A percentile compares a stretch with the other conserved stretches of the same genome.
Conservation (phyloP, 352 stramenopile genomes). For the Plasmopara halstedii region DNA sequence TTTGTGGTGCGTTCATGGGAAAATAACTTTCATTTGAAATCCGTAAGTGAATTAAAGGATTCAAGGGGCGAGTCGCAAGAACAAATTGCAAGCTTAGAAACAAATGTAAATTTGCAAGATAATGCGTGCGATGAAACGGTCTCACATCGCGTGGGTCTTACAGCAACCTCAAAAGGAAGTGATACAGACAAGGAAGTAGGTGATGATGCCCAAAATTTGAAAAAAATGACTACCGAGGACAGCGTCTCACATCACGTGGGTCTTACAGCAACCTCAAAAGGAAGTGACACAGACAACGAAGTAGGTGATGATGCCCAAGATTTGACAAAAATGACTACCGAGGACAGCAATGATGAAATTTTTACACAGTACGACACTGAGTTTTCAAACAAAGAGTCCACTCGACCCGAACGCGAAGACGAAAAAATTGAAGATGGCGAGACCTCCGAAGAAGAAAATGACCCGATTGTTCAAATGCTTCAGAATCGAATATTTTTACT, state of each 20-base stretch:
- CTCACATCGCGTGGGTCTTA: neutral
- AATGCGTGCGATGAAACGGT: neutral
- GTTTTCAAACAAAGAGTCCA: neutral
- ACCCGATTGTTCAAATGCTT: slow-evolving; percentile 39
- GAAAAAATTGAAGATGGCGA: slow-evolving; percentile 9
- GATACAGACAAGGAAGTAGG: neutral
- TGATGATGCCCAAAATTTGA: neutral
- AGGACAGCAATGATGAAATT: neutral
- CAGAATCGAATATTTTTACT: slow-evolving; percentile 32
- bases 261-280: neutral
- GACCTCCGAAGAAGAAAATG: slow-evolving; percentile 14
- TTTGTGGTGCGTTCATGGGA: slow-evolving; percentile 47
- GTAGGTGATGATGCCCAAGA: neutral
- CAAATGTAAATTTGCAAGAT: neutral
- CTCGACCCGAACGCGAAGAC: slow-evolving; percentile 3
- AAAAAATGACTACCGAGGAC: neutral
- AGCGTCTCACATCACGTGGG: neutral
- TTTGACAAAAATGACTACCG: neutral
- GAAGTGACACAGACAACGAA: neutral
- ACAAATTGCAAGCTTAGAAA: neutral
- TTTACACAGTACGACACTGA: neutral
- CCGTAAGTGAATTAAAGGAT: neutral
- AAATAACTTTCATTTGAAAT: slow-evolving; percentile 19
- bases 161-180: neutral
- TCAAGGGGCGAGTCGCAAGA: neutral